These are phyloP conservation scores for Medicago truncatula DNA, from an alignment of 306 rosid genomes.

Conservation along the genomic window MtrunA17r5.0-ANR NC_053049.1:10824001-10824500, in stretches of 20 bases:
- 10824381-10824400: conserved; percentile 47
- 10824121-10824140: too few relatives aligned
- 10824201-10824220: conserved; percentile 39
- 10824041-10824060: too few relatives aligned
- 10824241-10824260: conserved; percentile 49
- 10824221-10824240: conserved; percentile 51
- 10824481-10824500: conserved; percentile 49
- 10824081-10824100: too few relatives aligned
- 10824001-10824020: too few relatives aligned
- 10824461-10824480: conserved; percentile 19
- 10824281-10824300: conserved; percentile 41
- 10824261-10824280: conserved; percentile 50
- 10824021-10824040: too few relatives aligned
- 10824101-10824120: too few relatives aligned
- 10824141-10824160: background rate
- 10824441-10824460: conserved; percentile 49
- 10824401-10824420: conserved; percentile 48
- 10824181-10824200: conserved; percentile 59
- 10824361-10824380: conserved; percentile 46
- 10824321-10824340: conserved; percentile 24
- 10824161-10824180: conserved; percentile 7
- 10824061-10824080: too few relatives aligned
- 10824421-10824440: conserved; percentile 46
- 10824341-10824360: conserved; percentile 41
- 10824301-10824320: conserved; percentile 44